Conservation (phyloP, 2,329 filamentous ascomycete species). For the Lachnellula arida region DNA sequence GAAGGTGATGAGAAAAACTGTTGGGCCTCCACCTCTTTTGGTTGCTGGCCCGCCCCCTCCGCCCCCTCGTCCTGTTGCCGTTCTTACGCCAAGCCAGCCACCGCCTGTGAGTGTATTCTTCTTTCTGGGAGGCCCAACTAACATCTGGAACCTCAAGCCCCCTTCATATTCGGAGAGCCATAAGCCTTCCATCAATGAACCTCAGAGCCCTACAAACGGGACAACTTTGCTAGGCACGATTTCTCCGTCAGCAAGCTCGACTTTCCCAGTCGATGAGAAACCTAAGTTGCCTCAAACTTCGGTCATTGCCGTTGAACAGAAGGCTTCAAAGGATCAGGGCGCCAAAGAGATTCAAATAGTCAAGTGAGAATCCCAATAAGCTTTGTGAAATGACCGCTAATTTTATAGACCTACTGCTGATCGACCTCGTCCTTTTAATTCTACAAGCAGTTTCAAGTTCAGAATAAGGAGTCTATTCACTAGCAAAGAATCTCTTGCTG, state of each 20-base stretch:
- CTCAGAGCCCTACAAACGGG: not conserved
- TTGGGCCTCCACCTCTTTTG: not conserved
- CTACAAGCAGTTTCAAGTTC: slow-evolving; percentile 18
- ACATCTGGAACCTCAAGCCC: not conserved
- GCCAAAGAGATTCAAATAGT: not conserved
- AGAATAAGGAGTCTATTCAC: slow-evolving; percentile 25
- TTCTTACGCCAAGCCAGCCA: no score
- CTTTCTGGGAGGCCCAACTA: not conserved
- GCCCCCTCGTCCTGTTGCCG: not conserved
- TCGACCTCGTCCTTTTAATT: slow-evolving; percentile 21
- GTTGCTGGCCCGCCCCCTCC: not conserved
- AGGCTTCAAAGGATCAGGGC: not conserved
- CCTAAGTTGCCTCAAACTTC: not conserved
- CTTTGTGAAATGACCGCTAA: slow-evolving; percentile 6
- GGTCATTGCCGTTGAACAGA: slow-evolving; percentile 1
- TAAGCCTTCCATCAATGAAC: not conserved
- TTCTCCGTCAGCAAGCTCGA: not conserved
- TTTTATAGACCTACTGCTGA: slow-evolving; percentile 8
- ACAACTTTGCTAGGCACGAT: slow-evolving; percentile 4
- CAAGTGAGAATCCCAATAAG: slow-evolving; percentile 1
- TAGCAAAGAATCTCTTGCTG: slow-evolving; percentile 26
- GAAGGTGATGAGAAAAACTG: not conserved
- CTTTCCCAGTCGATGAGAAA: not conserved
- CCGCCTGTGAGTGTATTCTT: not conserved
- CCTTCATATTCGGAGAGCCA: slow-evolving; percentile 13